Evolutionary conservation across 2,329 filamentous ascomycete species (phyloP), one percentile per base, ranked within the genome.

Genomic region (Xylaria sp.): DNA sequence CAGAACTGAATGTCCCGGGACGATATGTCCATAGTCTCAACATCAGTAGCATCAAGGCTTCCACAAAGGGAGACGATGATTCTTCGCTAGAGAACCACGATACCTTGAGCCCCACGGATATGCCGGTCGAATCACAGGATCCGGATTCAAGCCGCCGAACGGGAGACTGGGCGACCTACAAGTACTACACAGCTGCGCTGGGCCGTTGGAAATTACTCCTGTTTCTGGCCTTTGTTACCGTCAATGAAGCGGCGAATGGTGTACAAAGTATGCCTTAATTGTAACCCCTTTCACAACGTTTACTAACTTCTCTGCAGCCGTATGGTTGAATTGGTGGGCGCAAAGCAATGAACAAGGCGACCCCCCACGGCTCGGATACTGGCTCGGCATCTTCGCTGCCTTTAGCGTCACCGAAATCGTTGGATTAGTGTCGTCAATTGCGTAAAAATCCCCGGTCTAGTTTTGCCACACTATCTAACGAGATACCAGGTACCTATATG

Each of bases 281-380:
- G 6, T 15, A 11, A 2, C 8, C 25, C 5, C 31, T 23, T 1
- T 7, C 2, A 47, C 4, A 14, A 15, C 9, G 6, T 15, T 5
- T 51, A 33, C 25, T 64, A 15, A 61, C 31, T 40, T 15, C 11
- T 12, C 14, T 15, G 9, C 25, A 65, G 63, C 60, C 25, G 31
- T 65, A 6, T 65, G 63, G 63, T 17, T 63, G 21, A 63, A 65
- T 23, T 65, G 63, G 63, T 65, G 63, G 63, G 60, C 60, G 3
- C 54, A 57, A 42, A 60, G 56, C 23, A 65, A 63, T 43, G 60
- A 65, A 9, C 46, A 46, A 51, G 61, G 52, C 5, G 57, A 53
- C 9, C 45, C 57, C 49, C 52, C 57, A 2, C 54, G 51, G 9
- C 56, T 63, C 14, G 60, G 63, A 9, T 65, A 60, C 25, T 63